Conservation (phyloP, 2,329 filamentous ascomycete species). For the Penicillium sp. region DNA sequence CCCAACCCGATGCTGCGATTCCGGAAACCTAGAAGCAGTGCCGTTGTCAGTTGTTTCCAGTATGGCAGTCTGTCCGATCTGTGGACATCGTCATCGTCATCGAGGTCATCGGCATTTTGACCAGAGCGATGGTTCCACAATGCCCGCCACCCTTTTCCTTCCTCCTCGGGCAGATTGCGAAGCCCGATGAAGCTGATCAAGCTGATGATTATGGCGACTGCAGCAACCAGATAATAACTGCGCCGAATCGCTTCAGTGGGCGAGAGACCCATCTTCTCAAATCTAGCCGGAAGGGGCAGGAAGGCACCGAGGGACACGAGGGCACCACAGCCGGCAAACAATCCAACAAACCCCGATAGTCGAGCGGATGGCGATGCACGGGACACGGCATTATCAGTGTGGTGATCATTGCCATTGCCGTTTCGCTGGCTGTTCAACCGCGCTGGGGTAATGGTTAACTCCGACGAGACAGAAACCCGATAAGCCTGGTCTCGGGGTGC, state of each 20-base stretch:
- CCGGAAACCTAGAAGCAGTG: constrained; percentile 70
- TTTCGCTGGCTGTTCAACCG: constrained; percentile 20
- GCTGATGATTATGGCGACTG: constrained; percentile 71
- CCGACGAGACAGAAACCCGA: constrained; percentile 59
- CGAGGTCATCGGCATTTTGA: constrained; percentile 6
- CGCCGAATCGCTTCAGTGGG: constrained; percentile 74
- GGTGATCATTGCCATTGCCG: constrained; percentile 34
- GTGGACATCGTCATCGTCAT: neutral
- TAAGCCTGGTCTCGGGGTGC: constrained; percentile 44
- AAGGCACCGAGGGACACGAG: constrained; percentile 81
- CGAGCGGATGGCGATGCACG: constrained; percentile 54
- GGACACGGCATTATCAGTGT: constrained; percentile 10
- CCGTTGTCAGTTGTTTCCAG: constrained; percentile 61
- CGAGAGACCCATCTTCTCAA: constrained; percentile 71
- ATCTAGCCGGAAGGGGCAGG: constrained; percentile 80
- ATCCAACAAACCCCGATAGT: constrained; percentile 84
- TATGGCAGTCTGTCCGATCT: constrained; percentile 25
- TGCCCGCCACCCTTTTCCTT: constrained; percentile 70
- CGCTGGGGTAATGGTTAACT: constrained; percentile 59
- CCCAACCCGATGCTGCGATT: constrained; percentile 80
- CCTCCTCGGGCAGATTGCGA: constrained; percentile 67
- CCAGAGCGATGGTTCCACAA: constrained; percentile 39
- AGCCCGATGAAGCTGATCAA: constrained; percentile 78
- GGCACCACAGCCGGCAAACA: constrained; percentile 91
- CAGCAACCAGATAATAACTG: constrained; percentile 85